phyloP scores from a whole-genome alignment of 192 early-diverging fungal species.

The Backusella macrospora region DNA sequence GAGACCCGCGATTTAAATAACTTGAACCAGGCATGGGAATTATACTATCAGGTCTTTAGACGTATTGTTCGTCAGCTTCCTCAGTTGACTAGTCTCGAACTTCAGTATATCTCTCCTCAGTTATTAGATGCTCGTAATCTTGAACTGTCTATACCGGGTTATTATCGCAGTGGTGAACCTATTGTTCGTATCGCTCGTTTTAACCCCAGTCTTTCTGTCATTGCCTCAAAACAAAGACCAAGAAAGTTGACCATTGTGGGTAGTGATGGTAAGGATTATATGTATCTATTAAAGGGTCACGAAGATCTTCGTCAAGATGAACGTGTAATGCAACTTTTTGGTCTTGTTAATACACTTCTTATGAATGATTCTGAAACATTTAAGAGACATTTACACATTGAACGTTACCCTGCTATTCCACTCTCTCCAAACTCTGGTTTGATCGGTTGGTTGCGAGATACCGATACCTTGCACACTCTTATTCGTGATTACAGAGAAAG shows the following conservation, averaged over 20 bases:
- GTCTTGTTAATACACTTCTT: conserved; percentile 91
- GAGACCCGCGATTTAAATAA: conserved; percentile 77
- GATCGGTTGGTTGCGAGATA: conserved; percentile 92
- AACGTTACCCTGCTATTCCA: conserved; percentile 89
- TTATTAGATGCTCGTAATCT: conserved; percentile 81
- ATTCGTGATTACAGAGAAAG: conserved; percentile 86
- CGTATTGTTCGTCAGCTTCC: conserved; percentile 82
- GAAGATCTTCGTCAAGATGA: conserved; percentile 99
- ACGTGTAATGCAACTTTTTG: conserved; percentile 98
- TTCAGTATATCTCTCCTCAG: conserved; percentile 90
- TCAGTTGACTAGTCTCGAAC: conserved; percentile 78
- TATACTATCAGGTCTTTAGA: conserved; percentile 84
- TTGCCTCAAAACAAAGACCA: conserved; percentile 92
- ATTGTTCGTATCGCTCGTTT: conserved; percentile 91
- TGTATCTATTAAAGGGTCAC: conserved; percentile 93
- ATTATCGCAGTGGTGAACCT: conserved; percentile 84
- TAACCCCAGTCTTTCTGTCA: conserved; percentile 76
- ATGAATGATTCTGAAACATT: conserved; percentile 83
- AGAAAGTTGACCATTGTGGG: conserved; percentile 83
- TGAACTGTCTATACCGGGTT: conserved; percentile 89
- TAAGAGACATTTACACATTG: conserved; percentile 88
- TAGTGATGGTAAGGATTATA: conserved; percentile 87
- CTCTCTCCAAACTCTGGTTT: conserved; percentile 94
- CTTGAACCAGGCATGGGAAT: conserved; percentile 93
- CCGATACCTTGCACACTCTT: conserved; percentile 84